Percentiles rank a stretch among this genome's conserved stretches.
These are phyloP conservation scores for Rhizopus arrhizus DNA, from an alignment of 371 early-diverging fungal genomes.

Conservation along the genomic window DNA sequence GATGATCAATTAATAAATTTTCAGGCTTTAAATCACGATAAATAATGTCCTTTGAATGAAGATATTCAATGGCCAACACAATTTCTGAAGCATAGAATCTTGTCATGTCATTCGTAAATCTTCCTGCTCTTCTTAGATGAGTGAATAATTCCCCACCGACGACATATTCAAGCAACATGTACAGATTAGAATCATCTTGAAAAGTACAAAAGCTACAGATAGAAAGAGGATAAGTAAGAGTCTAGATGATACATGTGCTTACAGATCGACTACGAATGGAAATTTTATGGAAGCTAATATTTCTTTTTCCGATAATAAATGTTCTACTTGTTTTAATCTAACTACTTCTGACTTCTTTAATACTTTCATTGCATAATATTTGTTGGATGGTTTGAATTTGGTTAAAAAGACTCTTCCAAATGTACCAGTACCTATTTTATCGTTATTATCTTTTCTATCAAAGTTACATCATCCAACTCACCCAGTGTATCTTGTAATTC, in stretches of 20 bases:
- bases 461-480: slow-evolving; percentile 1
- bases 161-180: slow-evolving; percentile 91
- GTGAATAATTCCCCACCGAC: slow-evolving; percentile 89
- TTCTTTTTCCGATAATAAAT: slow-evolving; percentile 36
- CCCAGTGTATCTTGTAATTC: slow-evolving; percentile 50
- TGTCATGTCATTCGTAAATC: slow-evolving; percentile 84
- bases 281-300: slow-evolving; percentile 33
- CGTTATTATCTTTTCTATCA: background rate
- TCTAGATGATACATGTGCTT: background rate
- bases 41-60: slow-evolving; percentile 80
- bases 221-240: background rate
- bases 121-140: slow-evolving; percentile 77
- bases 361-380: slow-evolving; percentile 94
- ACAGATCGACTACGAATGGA: slow-evolving; percentile 47
- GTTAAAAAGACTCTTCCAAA: slow-evolving; percentile 92
- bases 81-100: slow-evolving; percentile 67
- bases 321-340: slow-evolving; percentile 78
- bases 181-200: slow-evolving; percentile 78
- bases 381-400: slow-evolving; percentile 61
- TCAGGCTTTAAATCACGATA: slow-evolving; percentile 91
- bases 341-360: slow-evolving; percentile 92
- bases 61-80: slow-evolving; percentile 71
- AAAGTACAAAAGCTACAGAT: slow-evolving; percentile 65
- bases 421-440: slow-evolving; percentile 83
- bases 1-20: slow-evolving; percentile 76